phyloP scores from a whole-genome alignment of 129 eudicot genomes.

The Helianthus annuus region DNA sequence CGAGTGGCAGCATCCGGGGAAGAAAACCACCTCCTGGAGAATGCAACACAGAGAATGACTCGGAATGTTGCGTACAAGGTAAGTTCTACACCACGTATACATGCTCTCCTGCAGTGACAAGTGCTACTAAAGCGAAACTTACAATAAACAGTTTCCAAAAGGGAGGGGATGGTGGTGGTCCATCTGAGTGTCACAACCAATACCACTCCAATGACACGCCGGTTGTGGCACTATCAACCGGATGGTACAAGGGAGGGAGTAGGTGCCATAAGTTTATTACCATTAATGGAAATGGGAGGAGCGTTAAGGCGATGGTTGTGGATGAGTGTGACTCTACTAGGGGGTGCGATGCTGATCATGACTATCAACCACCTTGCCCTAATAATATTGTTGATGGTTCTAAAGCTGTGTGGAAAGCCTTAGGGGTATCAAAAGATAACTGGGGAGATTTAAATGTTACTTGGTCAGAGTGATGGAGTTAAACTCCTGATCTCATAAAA shows the following conservation, averaged over 20 bases:
- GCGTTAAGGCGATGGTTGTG: constrained; percentile 40
- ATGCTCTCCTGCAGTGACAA: constrained; percentile 47
- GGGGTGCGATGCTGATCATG: constrained; percentile 35
- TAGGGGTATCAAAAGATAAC: constrained; percentile 35
- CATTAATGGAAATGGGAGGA: constrained; percentile 39
- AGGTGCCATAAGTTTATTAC: constrained; percentile 32
- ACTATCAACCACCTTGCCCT: constrained; percentile 39
- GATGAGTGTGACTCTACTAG: constrained; percentile 37
- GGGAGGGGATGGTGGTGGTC: constrained; percentile 56
- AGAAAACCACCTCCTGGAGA: constrained; percentile 44
- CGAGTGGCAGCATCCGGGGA: constrained; percentile 42
- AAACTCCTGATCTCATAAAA: neutral
- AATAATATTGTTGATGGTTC: constrained; percentile 43
- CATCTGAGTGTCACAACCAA: constrained; percentile 45
- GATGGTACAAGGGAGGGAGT: constrained; percentile 50
- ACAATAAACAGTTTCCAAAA: constrained; percentile 48
- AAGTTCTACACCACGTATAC: constrained; percentile 41
- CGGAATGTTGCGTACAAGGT: constrained; percentile 45
- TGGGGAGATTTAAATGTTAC: constrained; percentile 42
- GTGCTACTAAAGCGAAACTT: constrained; percentile 39
- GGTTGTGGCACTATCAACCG: constrained; percentile 48
- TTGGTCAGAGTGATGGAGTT: constrained; percentile 35
- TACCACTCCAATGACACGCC: constrained; percentile 50
- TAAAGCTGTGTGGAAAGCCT: constrained; percentile 45
- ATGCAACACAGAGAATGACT: constrained; percentile 37